Conservation (phyloP, 192 early-diverging fungal species). For the Linnemannia hyalina region DNA sequence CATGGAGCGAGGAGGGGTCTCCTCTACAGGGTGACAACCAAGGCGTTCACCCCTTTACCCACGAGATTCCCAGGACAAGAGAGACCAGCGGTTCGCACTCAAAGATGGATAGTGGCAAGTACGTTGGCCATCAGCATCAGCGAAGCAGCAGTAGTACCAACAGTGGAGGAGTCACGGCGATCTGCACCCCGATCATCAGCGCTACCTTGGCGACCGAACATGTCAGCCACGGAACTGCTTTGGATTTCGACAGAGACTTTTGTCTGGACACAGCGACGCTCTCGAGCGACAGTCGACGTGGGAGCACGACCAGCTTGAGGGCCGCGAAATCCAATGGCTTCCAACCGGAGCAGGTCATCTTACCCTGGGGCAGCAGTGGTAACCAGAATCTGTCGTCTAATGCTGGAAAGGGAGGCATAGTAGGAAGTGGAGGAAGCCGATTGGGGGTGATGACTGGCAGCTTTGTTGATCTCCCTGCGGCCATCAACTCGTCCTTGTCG, state of each 20-base stretch:
- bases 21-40: background rate
- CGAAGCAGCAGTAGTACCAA: background rate
- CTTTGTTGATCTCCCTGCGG: background rate
- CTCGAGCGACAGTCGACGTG: conserved; percentile 16
- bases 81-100: background rate
- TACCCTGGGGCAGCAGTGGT: conserved; percentile 7
- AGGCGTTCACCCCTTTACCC: background rate
- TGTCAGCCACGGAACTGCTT: conserved; percentile 10
- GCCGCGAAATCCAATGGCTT: background rate
- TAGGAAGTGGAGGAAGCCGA: conserved; percentile 11
- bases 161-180: conserved; percentile 1
- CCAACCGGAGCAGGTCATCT: conserved; percentile 29
- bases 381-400: background rate
- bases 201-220: background rate
- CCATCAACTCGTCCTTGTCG: background rate
- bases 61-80: background rate
- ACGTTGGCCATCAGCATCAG: conserved; percentile 8
- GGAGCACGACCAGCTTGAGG: conserved; percentile 34
- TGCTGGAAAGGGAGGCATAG: background rate
- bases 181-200: background rate
- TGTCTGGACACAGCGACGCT: background rate
- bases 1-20: background rate
- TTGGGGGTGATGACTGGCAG: conserved; percentile 9
- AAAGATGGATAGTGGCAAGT: conserved; percentile 53
- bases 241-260: conserved; percentile 25